Evolutionary conservation across 1,284 basidiomycete genomes (phyloP), one percentile per base, ranked within the genome.

Genomic region (Sparassis latifolia): DNA sequence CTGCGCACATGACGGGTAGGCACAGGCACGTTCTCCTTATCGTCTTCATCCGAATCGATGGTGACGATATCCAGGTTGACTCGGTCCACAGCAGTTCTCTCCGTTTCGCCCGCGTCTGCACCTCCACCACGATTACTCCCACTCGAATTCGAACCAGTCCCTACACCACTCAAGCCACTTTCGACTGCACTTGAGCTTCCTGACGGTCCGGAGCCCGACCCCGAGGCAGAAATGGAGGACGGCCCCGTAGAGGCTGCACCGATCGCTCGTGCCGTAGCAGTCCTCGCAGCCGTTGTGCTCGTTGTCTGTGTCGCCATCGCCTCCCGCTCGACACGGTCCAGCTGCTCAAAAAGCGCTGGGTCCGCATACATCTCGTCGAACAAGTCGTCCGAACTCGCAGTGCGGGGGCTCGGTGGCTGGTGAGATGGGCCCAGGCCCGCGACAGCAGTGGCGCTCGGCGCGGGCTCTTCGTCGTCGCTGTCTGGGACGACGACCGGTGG

Each of bases 1-100:
- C 72, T 63, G 46, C 76, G 70, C n/a, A 79, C 74, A 65, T 76
- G 73, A 46, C 78, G 65, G n/a, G 72, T 74, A n/a, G 74, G 70
- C 3, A 74, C 70, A 3, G 75, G 76, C 30, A 74, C 64, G 58
- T 86, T 85, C 64, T 86, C 83, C 62, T 84, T 82, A 58, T 84
- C 78, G 10, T 77, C 75, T 32, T 73, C 73, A 3, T 76, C 75
- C 7, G 77, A 76, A 7, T 76, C 75, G 33, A 73, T 72, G 42
- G 74, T 70, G 48, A 76, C 72, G 5, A 70, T 59, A 29, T 69
- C 66, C 33, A 58, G 42, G 27, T 56, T 51, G 40, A 52, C 38
- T 32, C 50, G 9, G 7, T 42, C 40, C 20, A 7, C 35, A 12
- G 7, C 7, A 37, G 7, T 6, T 37, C 12, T 12, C 35, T 37